Evolutionary conservation across 2,329 filamentous ascomycete genomes (phyloP).

Genomic region (Xylariaceae sp.): DNA sequence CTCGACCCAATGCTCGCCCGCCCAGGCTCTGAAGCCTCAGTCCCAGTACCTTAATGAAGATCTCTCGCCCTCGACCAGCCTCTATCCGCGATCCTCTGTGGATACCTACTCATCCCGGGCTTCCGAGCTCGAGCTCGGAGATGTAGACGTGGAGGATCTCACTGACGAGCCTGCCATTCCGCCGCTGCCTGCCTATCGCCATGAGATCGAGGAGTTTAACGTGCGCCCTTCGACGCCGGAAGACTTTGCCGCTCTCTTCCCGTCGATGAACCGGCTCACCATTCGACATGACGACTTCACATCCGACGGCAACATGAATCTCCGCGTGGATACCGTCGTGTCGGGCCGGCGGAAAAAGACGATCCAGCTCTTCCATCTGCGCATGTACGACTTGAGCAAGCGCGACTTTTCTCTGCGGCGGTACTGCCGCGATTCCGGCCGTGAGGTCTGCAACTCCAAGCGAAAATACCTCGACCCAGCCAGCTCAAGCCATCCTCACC

Average conservation of each 20-base stretch:
- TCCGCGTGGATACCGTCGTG: slow-evolving; percentile 76
- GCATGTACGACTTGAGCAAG: slow-evolving; percentile 83
- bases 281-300: slow-evolving; percentile 90
- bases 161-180: slow-evolving; percentile 36
- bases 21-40: slow-evolving; percentile 12
- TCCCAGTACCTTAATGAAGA: slow-evolving; percentile 23
- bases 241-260: slow-evolving; percentile 80
- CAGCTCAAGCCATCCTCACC: slow-evolving; percentile 28
- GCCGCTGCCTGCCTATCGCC: slow-evolving; percentile 50
- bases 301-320: slow-evolving; percentile 91
- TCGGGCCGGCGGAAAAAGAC: slow-evolving; percentile 59
- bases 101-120: slow-evolving; percentile 73
- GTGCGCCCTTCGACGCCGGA: slow-evolving; percentile 70
- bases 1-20: slow-evolving; percentile 27
- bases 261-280: slow-evolving; percentile 69
- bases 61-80: slow-evolving; percentile 32
- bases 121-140: slow-evolving; percentile 50
- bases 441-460: slow-evolving; percentile 82
- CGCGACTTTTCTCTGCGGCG: slow-evolving; percentile 85
- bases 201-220: slow-evolving; percentile 55
- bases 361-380: slow-evolving; percentile 77
- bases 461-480: slow-evolving; percentile 57
- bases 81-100: slow-evolving; percentile 52
- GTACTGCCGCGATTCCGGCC: slow-evolving; percentile 86
- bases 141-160: slow-evolving; percentile 27